Evolutionary conservation across 1,284 basidiomycete species (phyloP), one percentile per base, ranked within the genome.

Genomic region (Fomitopsis schrenkii): DNA sequence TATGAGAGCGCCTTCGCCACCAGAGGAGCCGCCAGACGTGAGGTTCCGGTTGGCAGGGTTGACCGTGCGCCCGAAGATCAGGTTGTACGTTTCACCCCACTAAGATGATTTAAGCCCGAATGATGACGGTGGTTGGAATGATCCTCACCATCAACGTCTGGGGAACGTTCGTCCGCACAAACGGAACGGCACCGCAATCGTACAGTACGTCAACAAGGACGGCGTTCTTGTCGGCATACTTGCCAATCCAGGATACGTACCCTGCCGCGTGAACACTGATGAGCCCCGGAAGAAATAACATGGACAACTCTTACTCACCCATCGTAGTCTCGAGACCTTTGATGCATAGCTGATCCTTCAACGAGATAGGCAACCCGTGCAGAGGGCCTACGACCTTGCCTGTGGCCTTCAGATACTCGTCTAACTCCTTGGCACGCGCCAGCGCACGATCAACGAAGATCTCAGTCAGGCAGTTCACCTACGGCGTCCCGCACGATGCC

Each of bases 181-280:
- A 83, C 0, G 77, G 80, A 1, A 82, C 76, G 0, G 80, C 81
- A 19, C 82, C 82, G 17, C 65, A 70, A 10, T 76, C 74, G 59
- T 75, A 70, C 7, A 80, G 68, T 42, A 79, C 71, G 33, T 80
- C 76, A 26, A 78, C 79, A 6, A 81, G 64, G 3, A 76, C 74
- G 22, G 75, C 70, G 64, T 82, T 74, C 33, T 72, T 63, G 38
- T 76, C 67, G 5, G 76, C 70, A 52, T 74, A 67, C 26, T 75
- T 72, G 4, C 76, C 79, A 57, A 81, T 79, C 80, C 87, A 87
- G 17, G 85, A 83, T 26, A 83, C 84, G 68, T 91, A 92, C 8
- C 89, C 88, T 87, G 50, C 35, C 35, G 10, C 8, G 14, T 10
- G 14, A 33, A 7, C 28, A 12, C n/a, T 22, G 38, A 60, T 42